Conservation (phyloP, 31 red algal species). For the Odonthalia washingtoniensis region DNA sequence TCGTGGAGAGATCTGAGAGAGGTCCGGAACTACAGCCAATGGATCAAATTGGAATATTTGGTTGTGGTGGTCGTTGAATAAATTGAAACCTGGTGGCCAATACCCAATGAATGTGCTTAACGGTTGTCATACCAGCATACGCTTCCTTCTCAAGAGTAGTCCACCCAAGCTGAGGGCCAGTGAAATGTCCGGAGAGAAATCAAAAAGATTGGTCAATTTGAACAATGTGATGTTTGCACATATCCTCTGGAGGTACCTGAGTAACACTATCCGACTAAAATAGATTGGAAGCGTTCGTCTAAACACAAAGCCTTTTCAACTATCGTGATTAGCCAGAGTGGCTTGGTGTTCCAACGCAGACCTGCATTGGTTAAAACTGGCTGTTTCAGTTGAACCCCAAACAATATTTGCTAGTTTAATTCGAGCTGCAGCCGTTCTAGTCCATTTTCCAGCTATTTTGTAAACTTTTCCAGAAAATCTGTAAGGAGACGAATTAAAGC, state of each 20-base stretch:
- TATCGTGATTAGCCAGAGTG: constrained; percentile 22
- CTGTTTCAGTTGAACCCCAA: constrained; percentile 22
- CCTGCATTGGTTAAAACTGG: constrained; percentile 16
- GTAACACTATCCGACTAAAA: background rate
- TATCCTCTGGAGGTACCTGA: background rate
- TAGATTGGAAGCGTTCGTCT: background rate
- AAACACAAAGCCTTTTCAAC: constrained; percentile 20
- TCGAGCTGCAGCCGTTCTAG: background rate
- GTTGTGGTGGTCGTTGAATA: background rate
- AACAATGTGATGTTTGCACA: background rate
- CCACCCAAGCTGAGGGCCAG: background rate
- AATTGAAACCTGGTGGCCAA: background rate
- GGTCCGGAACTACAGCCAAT: background rate
- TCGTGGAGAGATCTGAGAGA: background rate
- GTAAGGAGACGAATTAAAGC: constrained; percentile 1
- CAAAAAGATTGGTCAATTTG: background rate
- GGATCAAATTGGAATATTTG: background rate
- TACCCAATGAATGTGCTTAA: background rate
- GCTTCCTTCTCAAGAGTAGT: background rate
- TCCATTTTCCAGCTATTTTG: background rate
- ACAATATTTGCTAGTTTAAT: background rate
- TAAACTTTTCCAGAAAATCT: constrained; percentile 30
- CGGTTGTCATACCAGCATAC: background rate
- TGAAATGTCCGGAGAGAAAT: background rate
- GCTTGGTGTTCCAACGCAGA: constrained; percentile 18